Evolutionary conservation across 2,329 filamentous ascomycete species (phyloP).

Genomic region (Emergomyces pasteurianus): DNA sequence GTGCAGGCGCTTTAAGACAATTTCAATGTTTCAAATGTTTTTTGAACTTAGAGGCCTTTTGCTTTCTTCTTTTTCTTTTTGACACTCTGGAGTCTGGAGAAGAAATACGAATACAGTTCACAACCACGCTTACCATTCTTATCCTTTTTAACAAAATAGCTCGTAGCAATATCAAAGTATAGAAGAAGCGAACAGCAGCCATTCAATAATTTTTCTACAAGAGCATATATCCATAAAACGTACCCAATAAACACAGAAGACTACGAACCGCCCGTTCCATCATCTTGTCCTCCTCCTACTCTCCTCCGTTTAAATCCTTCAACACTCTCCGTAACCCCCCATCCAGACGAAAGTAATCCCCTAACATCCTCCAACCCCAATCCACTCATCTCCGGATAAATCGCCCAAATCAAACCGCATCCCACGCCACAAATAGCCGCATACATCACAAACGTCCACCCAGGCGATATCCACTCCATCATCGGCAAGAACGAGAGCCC

Average conservation of each 20-base stretch:
- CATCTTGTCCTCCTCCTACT: neutral
- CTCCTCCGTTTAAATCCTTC: conserved; percentile 11
- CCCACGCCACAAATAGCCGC: conserved; percentile 54
- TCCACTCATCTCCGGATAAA: conserved; percentile 81
- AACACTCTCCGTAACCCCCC: conserved; percentile 50
- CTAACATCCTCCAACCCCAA: conserved; percentile 71
- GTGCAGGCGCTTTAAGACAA: neutral
- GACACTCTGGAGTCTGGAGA: neutral
- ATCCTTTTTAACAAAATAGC: neutral
- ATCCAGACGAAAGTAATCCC: conserved; percentile 56
- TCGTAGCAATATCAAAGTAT: neutral
- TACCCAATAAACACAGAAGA: neutral
- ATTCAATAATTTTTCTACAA: neutral
- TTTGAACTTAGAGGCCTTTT: too few species aligned
- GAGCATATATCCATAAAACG: neutral
- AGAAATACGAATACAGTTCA: too few species aligned
- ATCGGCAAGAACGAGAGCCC: conserved; percentile 80
- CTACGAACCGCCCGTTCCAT: neutral
- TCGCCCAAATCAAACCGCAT: conserved; percentile 55
- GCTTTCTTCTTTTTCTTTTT: neutral
- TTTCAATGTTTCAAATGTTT: neutral
- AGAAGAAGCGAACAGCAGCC: neutral
- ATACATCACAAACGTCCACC: conserved; percentile 74
- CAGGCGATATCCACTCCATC: conserved; percentile 63
- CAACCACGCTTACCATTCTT: neutral